Percentiles rank a stretch among this genome's conserved stretches.
phyloP scores from a whole-genome alignment of 257 asterid genomes.

The Vinca minor region DNA sequence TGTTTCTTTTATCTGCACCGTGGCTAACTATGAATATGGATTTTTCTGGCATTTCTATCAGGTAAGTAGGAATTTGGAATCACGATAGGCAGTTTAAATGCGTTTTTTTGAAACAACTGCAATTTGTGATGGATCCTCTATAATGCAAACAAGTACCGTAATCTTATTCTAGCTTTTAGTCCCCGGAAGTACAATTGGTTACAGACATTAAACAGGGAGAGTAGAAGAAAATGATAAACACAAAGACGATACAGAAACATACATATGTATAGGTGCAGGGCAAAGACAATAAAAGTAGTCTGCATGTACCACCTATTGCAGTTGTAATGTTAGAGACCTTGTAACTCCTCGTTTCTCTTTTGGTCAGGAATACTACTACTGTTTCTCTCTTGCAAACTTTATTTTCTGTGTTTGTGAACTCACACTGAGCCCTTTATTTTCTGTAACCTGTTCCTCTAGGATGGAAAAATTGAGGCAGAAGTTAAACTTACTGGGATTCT shows the following conservation, averaged over 20 bases:
- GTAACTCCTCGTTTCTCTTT: background rate
- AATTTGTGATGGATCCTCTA: no score
- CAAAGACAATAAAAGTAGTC: background rate
- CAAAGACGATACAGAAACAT: background rate
- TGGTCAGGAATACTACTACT: background rate
- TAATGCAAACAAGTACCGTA: no score
- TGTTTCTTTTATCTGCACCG: constrained; percentile 86
- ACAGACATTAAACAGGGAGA: background rate
- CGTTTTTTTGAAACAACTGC: background rate
- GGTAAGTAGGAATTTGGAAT: constrained; percentile 33
- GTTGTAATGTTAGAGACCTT: background rate
- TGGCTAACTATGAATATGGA: constrained; percentile 94
- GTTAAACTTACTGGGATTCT: constrained; percentile 96
- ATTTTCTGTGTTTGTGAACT: no score
- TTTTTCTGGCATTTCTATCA: constrained; percentile 98
- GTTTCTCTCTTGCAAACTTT: background rate
- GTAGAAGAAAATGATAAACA: background rate
- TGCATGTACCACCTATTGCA: background rate
- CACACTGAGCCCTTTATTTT: background rate
- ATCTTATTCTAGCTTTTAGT: background rate
- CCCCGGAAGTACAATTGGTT: background rate
- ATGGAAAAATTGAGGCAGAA: constrained; percentile 98
- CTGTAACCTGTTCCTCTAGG: constrained; percentile 38
- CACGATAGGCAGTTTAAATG: background rate
- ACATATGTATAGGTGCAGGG: background rate